Evolutionary conservation across 495 filamentous ascomycete genomes (phyloP).

Genomic region (Aspergillus saccharolyticus): DNA sequence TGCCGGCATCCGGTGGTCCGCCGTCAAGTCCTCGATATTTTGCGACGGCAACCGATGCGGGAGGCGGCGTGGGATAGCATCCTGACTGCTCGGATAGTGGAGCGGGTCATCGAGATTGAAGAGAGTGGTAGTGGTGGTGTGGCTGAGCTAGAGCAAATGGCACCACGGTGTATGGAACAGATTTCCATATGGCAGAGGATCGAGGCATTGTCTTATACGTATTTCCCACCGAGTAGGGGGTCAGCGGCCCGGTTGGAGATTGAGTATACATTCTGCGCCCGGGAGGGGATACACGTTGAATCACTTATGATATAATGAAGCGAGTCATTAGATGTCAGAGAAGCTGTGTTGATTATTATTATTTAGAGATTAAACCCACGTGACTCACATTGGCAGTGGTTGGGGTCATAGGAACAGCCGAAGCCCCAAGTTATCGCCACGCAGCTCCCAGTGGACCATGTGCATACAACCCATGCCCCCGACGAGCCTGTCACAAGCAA

Average conservation of each 20-base stretch:
- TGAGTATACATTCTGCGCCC: constrained; percentile 25
- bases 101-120: constrained; percentile 25
- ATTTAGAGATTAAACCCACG: not conserved
- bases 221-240: constrained; percentile 11
- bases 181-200: constrained; percentile 23
- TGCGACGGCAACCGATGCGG: constrained; percentile 23
- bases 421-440: too few relatives aligned
- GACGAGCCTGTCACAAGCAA: too few relatives aligned
- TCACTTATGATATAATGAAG: constrained; percentile 15
- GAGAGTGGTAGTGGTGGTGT: constrained; percentile 9
- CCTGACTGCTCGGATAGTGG: constrained; percentile 21
- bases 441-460: too few relatives aligned
- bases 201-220: constrained; percentile 20
- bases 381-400: too few relatives aligned
- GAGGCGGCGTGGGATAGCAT: constrained; percentile 32
- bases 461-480: too few relatives aligned
- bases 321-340: not conserved
- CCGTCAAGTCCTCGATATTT: constrained; percentile 19
- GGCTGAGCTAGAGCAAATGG: constrained; percentile 13
- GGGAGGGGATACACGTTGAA: constrained; percentile 19
- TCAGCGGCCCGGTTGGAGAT: constrained; percentile 22
- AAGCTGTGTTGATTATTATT: not conserved
- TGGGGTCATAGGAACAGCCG: too few relatives aligned
- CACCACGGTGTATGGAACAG: constrained; percentile 19
- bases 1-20: constrained; percentile 26